These are phyloP conservation scores for Gracilariopsis chorda DNA, from an alignment of 23 red algal species.

Conservation along the genomic window DNA sequence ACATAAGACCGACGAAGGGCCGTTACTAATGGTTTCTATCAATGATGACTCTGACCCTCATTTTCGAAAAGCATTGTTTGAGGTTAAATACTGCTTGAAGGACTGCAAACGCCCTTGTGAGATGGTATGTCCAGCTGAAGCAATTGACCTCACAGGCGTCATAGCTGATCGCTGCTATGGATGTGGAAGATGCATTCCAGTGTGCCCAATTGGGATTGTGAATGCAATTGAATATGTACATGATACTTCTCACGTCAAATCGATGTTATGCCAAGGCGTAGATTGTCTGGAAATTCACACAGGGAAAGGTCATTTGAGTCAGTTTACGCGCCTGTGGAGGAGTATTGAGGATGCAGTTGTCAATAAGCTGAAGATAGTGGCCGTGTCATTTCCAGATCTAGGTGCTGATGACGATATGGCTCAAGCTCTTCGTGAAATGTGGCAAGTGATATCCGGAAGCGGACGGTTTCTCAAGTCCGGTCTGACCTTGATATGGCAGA, in stretches of 20 bases:
- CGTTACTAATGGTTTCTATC: conserved; percentile 88
- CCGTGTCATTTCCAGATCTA: conserved; percentile 85
- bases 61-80: conserved; percentile 93
- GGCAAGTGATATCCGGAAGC: background rate
- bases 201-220: conserved; percentile 77
- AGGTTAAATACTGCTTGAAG: conserved; percentile 48
- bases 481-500: conserved; percentile 83
- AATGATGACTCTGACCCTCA: conserved; percentile 93
- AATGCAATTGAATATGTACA: conserved; percentile 33
- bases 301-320: conserved; percentile 15
- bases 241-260: background rate
- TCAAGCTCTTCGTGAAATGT: conserved; percentile 1
- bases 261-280: conserved; percentile 36
- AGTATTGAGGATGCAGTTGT: conserved; percentile 15
- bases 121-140: conserved; percentile 77
- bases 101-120: conserved; percentile 82
- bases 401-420: conserved; percentile 4
- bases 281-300: conserved; percentile 92
- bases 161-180: conserved; percentile 76
- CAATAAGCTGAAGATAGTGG: conserved; percentile 43
- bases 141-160: conserved; percentile 66
- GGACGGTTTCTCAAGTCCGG: background rate
- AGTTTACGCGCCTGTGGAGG: conserved; percentile 61
- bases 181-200: conserved; percentile 87
- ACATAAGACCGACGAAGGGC: background rate